phyloP scores from a whole-genome alignment of 805 yeast species.

The Yarrowia hollandica region DNA sequence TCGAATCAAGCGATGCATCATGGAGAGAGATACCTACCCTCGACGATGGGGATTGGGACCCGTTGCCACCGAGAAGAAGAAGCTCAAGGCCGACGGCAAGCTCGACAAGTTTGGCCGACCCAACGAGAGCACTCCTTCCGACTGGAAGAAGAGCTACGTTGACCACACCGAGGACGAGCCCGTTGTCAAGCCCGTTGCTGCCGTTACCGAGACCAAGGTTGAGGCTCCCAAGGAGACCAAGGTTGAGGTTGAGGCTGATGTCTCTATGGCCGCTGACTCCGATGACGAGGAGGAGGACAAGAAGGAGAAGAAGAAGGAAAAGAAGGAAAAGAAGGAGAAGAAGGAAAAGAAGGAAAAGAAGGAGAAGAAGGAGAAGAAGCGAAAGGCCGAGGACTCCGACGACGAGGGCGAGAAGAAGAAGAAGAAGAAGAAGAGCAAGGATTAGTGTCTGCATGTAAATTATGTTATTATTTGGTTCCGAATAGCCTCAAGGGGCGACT shows the following conservation, averaged over 20 bases:
- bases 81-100: conserved; percentile 94
- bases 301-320: conserved; percentile 53
- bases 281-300: conserved; percentile 52
- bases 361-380: conserved; percentile 45
- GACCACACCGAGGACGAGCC: conserved; percentile 49
- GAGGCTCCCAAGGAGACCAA: conserved; percentile 28
- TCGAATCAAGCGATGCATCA: conserved; percentile 97
- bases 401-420: conserved; percentile 33
- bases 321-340: conserved; percentile 57
- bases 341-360: conserved; percentile 56
- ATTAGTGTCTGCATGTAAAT: conserved; percentile 27
- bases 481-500: background rate
- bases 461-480: conserved; percentile 26
- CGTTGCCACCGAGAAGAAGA: conserved; percentile 97
- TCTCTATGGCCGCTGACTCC: conserved; percentile 11
- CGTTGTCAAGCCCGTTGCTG: conserved; percentile 38
- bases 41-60: conserved; percentile 99
- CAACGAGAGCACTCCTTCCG: conserved; percentile 90
- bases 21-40: conserved; percentile 99
- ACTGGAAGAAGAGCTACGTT: conserved; percentile 85
- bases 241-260: conserved; percentile 47
- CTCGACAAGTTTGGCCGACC: conserved; percentile 92
- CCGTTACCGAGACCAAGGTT: conserved; percentile 37
- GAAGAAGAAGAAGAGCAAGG: conserved; percentile 32
- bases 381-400: conserved; percentile 34